These are phyloP conservation scores for Blastobotrys capitulatus DNA, from an alignment of 1,139 yeast genomes.

Conservation along the genomic window DNA sequence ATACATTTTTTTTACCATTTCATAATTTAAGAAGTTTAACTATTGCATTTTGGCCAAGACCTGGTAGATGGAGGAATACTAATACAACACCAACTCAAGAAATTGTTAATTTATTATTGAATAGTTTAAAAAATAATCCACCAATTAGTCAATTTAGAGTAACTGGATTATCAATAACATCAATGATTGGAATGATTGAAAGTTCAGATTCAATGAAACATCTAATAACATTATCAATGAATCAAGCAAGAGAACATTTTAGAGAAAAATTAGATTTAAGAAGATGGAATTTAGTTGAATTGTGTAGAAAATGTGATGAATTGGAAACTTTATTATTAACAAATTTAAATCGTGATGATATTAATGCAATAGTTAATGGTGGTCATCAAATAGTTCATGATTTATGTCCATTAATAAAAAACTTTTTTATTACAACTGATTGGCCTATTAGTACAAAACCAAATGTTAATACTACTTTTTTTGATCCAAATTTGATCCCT, in stretches of 20 bases:
- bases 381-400: constrained; percentile 1
- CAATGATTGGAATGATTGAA: constrained; percentile 1
- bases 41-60: constrained; percentile 4
- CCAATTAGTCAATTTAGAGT: constrained; percentile 1
- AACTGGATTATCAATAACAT: constrained; percentile 5
- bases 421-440: constrained; percentile 4
- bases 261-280: constrained; percentile 5
- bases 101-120: not conserved
- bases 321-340: constrained; percentile 5
- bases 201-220: not conserved
- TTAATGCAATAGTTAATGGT: not conserved
- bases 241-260: constrained; percentile 6
- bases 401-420: constrained; percentile 2
- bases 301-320: constrained; percentile 1
- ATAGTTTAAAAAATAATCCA: not conserved
- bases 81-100: not conserved
- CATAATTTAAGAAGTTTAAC: constrained; percentile 1
- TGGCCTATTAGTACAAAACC: not conserved
- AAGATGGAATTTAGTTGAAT: constrained; percentile 2
- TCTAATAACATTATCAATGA: constrained; percentile 7
- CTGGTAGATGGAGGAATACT: not conserved
- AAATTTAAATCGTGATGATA: constrained; percentile 1
- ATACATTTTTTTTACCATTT: constrained; percentile 2
- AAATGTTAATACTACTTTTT: not conserved
- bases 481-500: not conserved